These are phyloP conservation scores for Linnemannia schmuckeri DNA, from an alignment of 192 early-diverging fungal genomes.

Conservation along the genomic window DNA sequence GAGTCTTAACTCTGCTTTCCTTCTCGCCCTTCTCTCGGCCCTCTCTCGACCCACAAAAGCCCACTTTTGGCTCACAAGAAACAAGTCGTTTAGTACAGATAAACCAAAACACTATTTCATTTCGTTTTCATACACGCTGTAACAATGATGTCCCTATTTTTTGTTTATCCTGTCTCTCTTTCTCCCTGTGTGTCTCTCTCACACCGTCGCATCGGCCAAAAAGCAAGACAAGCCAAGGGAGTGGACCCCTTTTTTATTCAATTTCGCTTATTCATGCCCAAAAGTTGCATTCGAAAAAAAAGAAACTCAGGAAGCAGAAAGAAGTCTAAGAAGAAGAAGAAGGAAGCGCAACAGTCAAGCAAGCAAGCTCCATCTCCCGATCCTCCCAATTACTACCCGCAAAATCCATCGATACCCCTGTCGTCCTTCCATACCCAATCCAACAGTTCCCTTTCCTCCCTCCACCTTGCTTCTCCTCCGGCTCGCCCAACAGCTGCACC, in stretches of 20 bases:
- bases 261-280: neutral
- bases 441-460: conserved; percentile 60
- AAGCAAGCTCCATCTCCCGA: conserved; percentile 49
- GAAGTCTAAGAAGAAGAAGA: too few relatives aligned
- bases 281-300: too few relatives aligned
- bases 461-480: conserved; percentile 61
- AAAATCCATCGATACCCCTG: conserved; percentile 57
- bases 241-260: neutral
- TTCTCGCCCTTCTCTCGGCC: neutral
- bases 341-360: conserved; percentile 4
- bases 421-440: conserved; percentile 58
- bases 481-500: conserved; percentile 59
- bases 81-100: too few relatives aligned
- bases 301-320: neutral
- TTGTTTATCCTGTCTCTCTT: too few relatives aligned
- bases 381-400: conserved; percentile 65
- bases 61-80: neutral
- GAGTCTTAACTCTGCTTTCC: neutral
- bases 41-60: neutral
- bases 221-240: neutral
- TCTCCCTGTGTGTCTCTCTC: too few relatives aligned
- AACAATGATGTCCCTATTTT: too few relatives aligned
- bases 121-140: too few relatives aligned
- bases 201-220: neutral
- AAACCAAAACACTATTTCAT: too few relatives aligned